Evolutionary conservation across 225 moss, liverwort and hornwort species (phyloP).

Genomic region (Polytrichum formosum): DNA sequence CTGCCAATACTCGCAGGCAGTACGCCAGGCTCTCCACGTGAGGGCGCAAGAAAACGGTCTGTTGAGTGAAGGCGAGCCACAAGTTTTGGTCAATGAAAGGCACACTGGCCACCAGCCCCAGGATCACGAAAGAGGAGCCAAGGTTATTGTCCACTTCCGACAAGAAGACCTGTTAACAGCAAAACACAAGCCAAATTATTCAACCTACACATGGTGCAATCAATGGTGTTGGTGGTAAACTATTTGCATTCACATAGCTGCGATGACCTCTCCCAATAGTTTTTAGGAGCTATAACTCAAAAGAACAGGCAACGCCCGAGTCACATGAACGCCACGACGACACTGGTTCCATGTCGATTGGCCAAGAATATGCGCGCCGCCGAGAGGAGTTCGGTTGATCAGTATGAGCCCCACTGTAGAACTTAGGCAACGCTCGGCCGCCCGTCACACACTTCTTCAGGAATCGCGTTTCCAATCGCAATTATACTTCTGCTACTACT

Average conservation of each 20-base stretch:
- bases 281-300: not conserved
- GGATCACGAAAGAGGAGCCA: constrained; percentile 76
- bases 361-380: no score
- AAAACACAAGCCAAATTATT: not conserved
- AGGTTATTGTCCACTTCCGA: constrained; percentile 80
- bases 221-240: no score
- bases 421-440: no score
- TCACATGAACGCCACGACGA: not conserved
- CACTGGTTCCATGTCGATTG: no score
- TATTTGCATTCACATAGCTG: no score
- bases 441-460: no score
- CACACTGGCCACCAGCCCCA: constrained; percentile 65
- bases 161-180: constrained; percentile 45
- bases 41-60: constrained; percentile 69
- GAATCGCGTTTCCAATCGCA: no score
- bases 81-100: constrained; percentile 28
- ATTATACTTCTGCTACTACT: no score
- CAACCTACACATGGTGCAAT: not conserved
- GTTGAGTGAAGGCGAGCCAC: constrained; percentile 58
- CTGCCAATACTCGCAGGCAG: constrained; percentile 34
- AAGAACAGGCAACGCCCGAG: not conserved
- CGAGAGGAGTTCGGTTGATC: no score
- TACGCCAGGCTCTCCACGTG: constrained; percentile 56
- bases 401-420: no score
- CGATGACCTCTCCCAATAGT: not conserved